Evolutionary conservation across 176 grass and related monocot genomes (phyloP).

Genomic region (Musa troglodytarum): DNA sequence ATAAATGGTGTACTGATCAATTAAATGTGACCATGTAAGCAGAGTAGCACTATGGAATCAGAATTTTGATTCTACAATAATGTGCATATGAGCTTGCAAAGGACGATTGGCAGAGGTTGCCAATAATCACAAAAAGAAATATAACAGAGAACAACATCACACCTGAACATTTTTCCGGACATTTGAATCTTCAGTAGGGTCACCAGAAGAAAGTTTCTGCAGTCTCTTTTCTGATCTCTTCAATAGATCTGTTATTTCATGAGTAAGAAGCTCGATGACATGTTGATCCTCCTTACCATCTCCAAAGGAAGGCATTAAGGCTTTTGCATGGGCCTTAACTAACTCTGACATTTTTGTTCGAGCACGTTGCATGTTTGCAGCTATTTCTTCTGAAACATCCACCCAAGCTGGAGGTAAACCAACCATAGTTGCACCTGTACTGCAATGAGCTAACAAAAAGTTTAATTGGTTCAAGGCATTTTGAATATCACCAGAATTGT

Average conservation of each 20-base stretch:
- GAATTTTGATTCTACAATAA: not conserved
- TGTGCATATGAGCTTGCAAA: not conserved
- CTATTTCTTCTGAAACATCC: slow-evolving; percentile 92
- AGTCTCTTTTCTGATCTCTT: slow-evolving; percentile 76
- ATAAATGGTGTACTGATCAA: not conserved
- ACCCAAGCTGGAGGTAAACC: slow-evolving; percentile 90
- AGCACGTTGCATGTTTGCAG: slow-evolving; percentile 78
- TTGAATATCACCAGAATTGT: not conserved
- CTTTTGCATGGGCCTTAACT: slow-evolving; percentile 79
- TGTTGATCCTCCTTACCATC: slow-evolving; percentile 68
- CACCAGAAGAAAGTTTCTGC: slow-evolving; percentile 62
- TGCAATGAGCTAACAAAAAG: slow-evolving; percentile 24
- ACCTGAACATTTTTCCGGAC: slow-evolving; percentile 93
- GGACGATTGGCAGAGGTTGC: not conserved
- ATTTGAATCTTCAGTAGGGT: slow-evolving; percentile 92
- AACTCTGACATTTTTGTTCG: slow-evolving; percentile 78
- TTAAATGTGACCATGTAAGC: not conserved
- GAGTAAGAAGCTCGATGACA: slow-evolving; percentile 72
- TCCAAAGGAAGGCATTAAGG: slow-evolving; percentile 91
- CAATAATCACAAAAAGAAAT: not conserved
- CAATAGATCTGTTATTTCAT: slow-evolving; percentile 77
- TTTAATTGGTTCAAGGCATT: slow-evolving; percentile 14
- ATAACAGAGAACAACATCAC: not conserved
- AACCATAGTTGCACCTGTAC: slow-evolving; percentile 39
- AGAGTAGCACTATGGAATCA: not conserved